These are phyloP conservation scores for Coniella lustricola DNA, from an alignment of 2,329 filamentous ascomycete species.

Conservation along the genomic window DNA sequence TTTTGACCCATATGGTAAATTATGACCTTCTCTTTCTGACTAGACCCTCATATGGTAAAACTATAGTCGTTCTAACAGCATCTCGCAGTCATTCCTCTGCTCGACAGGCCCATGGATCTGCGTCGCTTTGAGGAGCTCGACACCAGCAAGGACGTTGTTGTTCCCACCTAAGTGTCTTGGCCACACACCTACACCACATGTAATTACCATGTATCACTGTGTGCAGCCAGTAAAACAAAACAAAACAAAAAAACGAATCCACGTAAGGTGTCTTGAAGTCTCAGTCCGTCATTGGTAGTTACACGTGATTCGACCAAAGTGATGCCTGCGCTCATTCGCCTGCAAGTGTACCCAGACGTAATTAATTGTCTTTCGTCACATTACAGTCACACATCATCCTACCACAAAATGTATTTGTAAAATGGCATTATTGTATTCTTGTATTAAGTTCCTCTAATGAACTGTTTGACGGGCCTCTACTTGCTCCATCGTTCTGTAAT, in stretches of 20 bases:
- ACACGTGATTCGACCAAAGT: too few species aligned
- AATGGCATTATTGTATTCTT: conserved; percentile 17
- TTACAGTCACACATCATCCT: too few species aligned
- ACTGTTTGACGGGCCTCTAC: conserved; percentile 14
- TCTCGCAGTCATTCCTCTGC: conserved; percentile 49
- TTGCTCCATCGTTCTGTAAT: conserved; percentile 15
- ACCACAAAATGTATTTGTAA: neutral
- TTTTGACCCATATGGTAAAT: conserved; percentile 56
- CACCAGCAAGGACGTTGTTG: conserved; percentile 41
- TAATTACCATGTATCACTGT: neutral
- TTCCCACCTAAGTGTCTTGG: conserved; percentile 21
- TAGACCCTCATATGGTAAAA: too few species aligned
- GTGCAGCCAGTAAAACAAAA: too few species aligned
- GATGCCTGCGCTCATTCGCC: too few species aligned
- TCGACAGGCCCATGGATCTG: conserved; percentile 64
- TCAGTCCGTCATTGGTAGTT: too few species aligned
- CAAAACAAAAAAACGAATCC: too few species aligned
- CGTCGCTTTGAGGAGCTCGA: conserved; percentile 61
- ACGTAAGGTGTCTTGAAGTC: too few species aligned
- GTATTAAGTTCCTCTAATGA: conserved; percentile 20
- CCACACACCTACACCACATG: neutral
- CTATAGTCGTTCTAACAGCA: neutral
- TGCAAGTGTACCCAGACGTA: too few species aligned
- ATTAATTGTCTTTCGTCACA: too few species aligned
- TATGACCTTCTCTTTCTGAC: neutral